Base-by-base conservation (phyloP, 495 filamentous ascomycete genomes). In the Hypoxylon perforatum region DNA sequence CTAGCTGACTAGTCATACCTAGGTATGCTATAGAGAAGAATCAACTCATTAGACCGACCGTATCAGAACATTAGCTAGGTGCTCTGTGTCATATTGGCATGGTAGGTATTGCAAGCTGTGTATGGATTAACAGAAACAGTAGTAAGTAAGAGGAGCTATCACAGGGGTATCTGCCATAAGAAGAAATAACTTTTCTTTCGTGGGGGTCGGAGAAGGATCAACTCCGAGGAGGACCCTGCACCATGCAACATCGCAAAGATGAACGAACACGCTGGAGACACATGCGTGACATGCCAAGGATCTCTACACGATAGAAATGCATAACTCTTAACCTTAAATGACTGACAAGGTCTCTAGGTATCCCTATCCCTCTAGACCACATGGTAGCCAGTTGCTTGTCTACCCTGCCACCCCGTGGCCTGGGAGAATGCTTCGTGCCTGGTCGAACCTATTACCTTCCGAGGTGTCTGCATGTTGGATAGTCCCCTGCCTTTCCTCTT, bases 231-330 rank as follows among this genome's bases (percentile, higher is more conserved):
- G 9, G 4, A 38, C 35, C 35, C 9, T 17, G 14, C n/a, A 42
- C 39, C 39, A 15, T 42, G 39, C 15, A 42, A 15, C 39, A 42
- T 42, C 39, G 17, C 14, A 17, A n/a, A 38, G 14, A 42, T n/a
- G 39, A 42, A 42, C 39, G 39, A 42, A 42, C 39, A 42, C 39
- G 17, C 39, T 42, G 39, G 39, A 42, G 39, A 42, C 39, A 42
- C 2, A 42, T 42, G 39, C 39, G 39, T 42, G 39, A 42, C 39
- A 42, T 42, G 39, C 39, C 39, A 42, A 42, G 39, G 1, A 17
- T 42, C 39, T 1, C 14, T n/a, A 17, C 39, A 42, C 39, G 9
- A 42, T 17, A 17, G 15, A 15, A 28, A 3, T 28, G 25, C 39
- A 42, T 15, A n/a, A n/a, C 12, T n/a, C 15, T 42, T 17, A 42